phyloP scores from a whole-genome alignment of 2,329 filamentous ascomycete species.

The Colletotrichum destructivum region DNA sequence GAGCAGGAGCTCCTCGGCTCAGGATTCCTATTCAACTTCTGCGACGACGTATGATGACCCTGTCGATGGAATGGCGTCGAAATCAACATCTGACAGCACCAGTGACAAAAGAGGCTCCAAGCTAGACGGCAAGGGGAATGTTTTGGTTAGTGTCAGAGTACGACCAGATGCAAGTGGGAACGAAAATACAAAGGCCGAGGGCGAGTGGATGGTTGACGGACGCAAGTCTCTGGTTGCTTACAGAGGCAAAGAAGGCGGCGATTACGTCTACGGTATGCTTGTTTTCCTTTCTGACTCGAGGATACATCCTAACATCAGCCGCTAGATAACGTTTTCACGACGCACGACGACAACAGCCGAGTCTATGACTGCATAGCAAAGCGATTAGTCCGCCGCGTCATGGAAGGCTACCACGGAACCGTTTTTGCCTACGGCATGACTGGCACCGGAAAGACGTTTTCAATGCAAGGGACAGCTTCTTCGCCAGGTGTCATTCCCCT shows the following conservation, averaged over 20 bases:
- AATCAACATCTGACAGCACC: slow-evolving; percentile 47
- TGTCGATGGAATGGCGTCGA: slow-evolving; percentile 66
- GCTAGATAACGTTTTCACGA: slow-evolving; percentile 94
- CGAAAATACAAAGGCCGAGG: slow-evolving; percentile 73
- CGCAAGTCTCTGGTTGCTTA: slow-evolving; percentile 87
- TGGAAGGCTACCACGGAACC: slow-evolving; percentile 99
- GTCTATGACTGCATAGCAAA: slow-evolving; percentile 97
- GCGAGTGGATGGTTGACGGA: slow-evolving; percentile 94
- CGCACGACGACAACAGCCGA: slow-evolving; percentile 92
- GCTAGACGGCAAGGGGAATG: slow-evolving; percentile 88
- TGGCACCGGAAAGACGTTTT: slow-evolving; percentile 98
- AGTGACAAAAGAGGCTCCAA: slow-evolving; percentile 67
- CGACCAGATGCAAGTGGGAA: slow-evolving; percentile 83
- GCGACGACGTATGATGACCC: slow-evolving; percentile 90
- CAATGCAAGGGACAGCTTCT: slow-evolving; percentile 97
- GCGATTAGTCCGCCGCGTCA: slow-evolving; percentile 92
- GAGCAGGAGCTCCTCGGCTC: slow-evolving; percentile 91
- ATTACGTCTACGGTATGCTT: slow-evolving; percentile 86
- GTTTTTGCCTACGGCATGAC: slow-evolving; percentile 99
- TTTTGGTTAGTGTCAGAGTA: slow-evolving; percentile 94
- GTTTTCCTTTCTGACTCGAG: not conserved
- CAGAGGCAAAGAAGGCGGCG: slow-evolving; percentile 89
- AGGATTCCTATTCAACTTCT: slow-evolving; percentile 92
- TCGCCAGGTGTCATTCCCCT: slow-evolving; percentile 97
- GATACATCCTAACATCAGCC: slow-evolving; percentile 43